Evolutionary conservation across 2,329 filamentous ascomycete genomes (phyloP).

Genomic region (Metarhizium sp.): DNA sequence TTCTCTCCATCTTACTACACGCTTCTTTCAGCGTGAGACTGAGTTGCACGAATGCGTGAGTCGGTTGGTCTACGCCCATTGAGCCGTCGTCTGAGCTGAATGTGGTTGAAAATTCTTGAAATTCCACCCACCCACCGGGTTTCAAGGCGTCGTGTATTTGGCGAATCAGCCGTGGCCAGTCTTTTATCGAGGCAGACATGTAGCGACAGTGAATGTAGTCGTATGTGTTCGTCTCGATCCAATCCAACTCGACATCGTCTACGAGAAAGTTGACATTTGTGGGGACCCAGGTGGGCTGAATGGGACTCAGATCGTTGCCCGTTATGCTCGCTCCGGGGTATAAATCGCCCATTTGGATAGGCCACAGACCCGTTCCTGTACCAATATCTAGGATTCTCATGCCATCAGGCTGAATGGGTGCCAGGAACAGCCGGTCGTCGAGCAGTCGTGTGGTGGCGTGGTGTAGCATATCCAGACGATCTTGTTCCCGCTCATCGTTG

Average conservation of each 20-base stretch:
- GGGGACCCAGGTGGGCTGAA: constrained; percentile 39
- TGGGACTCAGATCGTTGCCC: constrained; percentile 32
- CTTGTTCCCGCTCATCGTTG: constrained; percentile 28
- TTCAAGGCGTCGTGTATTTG: constrained; percentile 26
- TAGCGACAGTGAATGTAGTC: constrained; percentile 27
- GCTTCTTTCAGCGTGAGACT: constrained; percentile 14
- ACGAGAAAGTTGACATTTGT: constrained; percentile 49
- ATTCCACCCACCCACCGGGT: constrained; percentile 38
- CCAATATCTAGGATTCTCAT: constrained; percentile 34
- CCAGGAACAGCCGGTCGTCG: constrained; percentile 24
- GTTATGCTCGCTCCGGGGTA: constrained; percentile 25
- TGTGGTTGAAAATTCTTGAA: constrained; percentile 30
- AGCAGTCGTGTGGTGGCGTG: constrained; percentile 22
- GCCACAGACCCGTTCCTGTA: constrained; percentile 38
- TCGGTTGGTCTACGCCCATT: constrained; percentile 15
- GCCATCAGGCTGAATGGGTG: constrained; percentile 26
- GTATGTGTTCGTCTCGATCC: constrained; percentile 25
- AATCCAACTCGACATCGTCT: constrained; percentile 49
- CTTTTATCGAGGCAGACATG: constrained; percentile 24
- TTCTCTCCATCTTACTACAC: constrained; percentile 18
- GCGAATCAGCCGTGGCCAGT: constrained; percentile 17
- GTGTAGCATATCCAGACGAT: constrained; percentile 29
- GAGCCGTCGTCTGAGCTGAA: constrained; percentile 28
- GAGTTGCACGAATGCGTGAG: constrained; percentile 25
- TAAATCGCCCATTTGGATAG: constrained; percentile 32